Conservation (phyloP, 1,284 basidiomycete genomes). For the Irpex sp. region DNA sequence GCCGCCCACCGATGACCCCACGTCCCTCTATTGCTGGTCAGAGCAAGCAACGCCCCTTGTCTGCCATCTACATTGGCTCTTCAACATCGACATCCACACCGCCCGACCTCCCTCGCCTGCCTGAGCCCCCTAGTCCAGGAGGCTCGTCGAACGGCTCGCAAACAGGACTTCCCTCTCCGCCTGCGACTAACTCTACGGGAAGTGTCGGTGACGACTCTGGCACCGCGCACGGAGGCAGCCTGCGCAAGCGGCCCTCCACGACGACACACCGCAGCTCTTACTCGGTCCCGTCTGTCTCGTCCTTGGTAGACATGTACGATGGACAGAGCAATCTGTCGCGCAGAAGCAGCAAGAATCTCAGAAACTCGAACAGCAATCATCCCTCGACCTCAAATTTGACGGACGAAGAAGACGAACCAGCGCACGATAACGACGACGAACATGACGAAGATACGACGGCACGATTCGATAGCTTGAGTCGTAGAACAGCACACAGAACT, state of each 20-base stretch:
- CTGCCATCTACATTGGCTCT: constrained; percentile 45
- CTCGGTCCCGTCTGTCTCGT: constrained; percentile 14
- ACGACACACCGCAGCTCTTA: constrained; percentile 13
- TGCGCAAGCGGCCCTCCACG: constrained; percentile 36
- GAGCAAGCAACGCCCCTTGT: constrained; percentile 35
- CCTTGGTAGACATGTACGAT: constrained; percentile 28
- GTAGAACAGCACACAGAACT: constrained; percentile 30
- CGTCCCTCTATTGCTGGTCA: constrained; percentile 23
- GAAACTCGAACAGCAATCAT: constrained; percentile 12
- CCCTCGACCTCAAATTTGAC: constrained; percentile 25
- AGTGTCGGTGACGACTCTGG: constrained; percentile 63
- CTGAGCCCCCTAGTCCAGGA: constrained; percentile 63
- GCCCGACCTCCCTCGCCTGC: constrained; percentile 54
- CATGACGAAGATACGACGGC: constrained; percentile 66
- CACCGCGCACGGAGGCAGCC: constrained; percentile 21
- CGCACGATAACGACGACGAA: constrained; percentile 23
- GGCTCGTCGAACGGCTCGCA: constrained; percentile 35
- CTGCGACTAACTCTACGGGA: constrained; percentile 76
- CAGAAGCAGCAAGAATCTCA: constrained; percentile 23
- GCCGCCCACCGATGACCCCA: constrained; percentile 29
- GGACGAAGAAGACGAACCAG: constrained; percentile 37
- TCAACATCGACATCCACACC: constrained; percentile 26
- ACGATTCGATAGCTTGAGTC: constrained; percentile 38
- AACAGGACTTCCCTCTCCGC: constrained; percentile 73
- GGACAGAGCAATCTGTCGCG: constrained; percentile 27